Evolutionary conservation across 164 flowering plant genomes (phyloP).

Genomic region (Protea cynaroides): DNA sequence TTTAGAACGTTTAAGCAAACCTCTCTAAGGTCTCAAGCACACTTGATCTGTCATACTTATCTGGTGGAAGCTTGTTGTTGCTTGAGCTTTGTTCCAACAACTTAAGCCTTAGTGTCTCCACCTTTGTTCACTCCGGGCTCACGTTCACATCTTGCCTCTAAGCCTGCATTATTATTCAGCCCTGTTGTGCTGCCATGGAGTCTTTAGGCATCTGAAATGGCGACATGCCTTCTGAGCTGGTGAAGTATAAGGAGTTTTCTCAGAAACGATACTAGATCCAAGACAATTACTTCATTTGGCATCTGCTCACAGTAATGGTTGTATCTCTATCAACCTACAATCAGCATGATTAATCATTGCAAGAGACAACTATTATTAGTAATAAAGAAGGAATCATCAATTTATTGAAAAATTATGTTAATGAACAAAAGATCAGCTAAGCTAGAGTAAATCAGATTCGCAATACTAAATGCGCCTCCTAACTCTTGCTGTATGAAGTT

Average conservation of each 20-base stretch:
- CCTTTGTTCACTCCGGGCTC: conserved; percentile 69
- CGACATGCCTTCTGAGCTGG: conserved; percentile 99
- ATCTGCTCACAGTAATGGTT: conserved; percentile 81
- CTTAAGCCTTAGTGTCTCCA: conserved; percentile 80
- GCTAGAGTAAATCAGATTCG: no score
- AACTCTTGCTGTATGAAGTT: no score
- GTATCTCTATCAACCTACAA: conserved; percentile 77
- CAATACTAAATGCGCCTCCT: no score
- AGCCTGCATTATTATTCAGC: conserved; percentile 72
- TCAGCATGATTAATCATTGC: no score
- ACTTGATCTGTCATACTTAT: conserved; percentile 94
- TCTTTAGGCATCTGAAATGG: conserved; percentile 85
- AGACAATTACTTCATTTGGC: conserved; percentile 87
- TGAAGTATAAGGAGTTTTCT: conserved; percentile 64
- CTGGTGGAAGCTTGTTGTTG: conserved; percentile 84
- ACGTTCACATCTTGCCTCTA: conserved; percentile 59
- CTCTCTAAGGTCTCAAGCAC: conserved; percentile 91
- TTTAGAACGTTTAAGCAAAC: conserved; percentile 87
- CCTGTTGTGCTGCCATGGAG: conserved; percentile 52
- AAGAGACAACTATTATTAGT: no score
- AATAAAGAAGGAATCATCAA: no score
- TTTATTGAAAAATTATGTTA: no score
- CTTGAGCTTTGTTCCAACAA: conserved; percentile 78
- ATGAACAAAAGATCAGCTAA: no score
- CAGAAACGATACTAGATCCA: conserved; percentile 76